These are phyloP conservation scores for Hyaloperonospora arabidopsidis DNA, from an alignment of 352 stramenopile species.

Conservation along the genomic window DNA sequence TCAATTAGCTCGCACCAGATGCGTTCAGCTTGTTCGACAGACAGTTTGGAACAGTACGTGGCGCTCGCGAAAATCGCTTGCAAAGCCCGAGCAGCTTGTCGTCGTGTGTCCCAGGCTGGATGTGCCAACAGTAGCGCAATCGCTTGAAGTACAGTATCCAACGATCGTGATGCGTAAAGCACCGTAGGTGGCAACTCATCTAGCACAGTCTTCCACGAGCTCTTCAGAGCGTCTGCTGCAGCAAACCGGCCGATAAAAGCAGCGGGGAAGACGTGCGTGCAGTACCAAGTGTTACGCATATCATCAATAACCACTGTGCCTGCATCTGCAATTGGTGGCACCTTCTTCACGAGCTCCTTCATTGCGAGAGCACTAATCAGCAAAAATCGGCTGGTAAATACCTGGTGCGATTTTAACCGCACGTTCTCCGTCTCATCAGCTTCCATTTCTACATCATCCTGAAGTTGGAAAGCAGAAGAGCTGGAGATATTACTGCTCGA, in stretches of 20 bases:
- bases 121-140: constrained; percentile 48
- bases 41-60: constrained; percentile 41
- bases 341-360: constrained; percentile 57
- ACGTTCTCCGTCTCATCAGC: constrained; percentile 1
- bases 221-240: constrained; percentile 34
- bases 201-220: constrained; percentile 49
- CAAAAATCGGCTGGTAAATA: constrained; percentile 56
- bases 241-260: constrained; percentile 73
- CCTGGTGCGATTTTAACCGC: constrained; percentile 7
- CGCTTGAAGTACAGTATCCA: constrained; percentile 37
- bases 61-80: constrained; percentile 45
- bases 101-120: constrained; percentile 67
- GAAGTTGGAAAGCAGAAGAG: constrained; percentile 1
- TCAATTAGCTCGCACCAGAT: constrained; percentile 45
- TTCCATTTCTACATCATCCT: constrained; percentile 7
- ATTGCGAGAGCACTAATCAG: constrained; percentile 63
- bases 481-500: constrained; percentile 5
- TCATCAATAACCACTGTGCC: constrained; percentile 30
- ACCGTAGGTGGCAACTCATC: constrained; percentile 63
- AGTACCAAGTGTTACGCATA: constrained; percentile 55
- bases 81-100: constrained; percentile 57
- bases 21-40: constrained; percentile 33
- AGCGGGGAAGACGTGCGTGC: constrained; percentile 54
- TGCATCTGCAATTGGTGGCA: constrained; percentile 39
- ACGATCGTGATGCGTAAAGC: constrained; percentile 38